phyloP scores from a whole-genome alignment of 106 monocot species.

The Platanthera zijinensis region DNA sequence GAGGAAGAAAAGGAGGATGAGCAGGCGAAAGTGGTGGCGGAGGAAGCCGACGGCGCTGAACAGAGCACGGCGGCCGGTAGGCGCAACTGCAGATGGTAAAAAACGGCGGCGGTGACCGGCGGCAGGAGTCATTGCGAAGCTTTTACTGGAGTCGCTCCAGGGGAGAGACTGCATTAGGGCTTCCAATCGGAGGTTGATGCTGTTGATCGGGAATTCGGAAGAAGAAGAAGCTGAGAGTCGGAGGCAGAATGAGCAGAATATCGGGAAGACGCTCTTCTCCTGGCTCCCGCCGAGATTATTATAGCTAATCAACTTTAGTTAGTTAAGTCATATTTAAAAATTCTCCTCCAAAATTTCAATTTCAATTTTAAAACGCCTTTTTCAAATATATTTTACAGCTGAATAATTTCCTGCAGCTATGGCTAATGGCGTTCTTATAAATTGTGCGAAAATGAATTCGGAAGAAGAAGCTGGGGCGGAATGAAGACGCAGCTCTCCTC shows the following conservation, averaged over 20 bases:
- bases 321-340: too few relatives aligned
- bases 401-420: too few relatives aligned
- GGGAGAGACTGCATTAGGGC: slow-evolving; percentile 2
- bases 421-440: too few relatives aligned
- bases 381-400: too few relatives aligned
- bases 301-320: too few relatives aligned
- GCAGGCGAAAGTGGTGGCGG: background rate
- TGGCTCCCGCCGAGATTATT: too few relatives aligned
- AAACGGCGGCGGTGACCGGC: background rate
- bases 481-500: too few relatives aligned
- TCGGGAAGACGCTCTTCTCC: background rate
- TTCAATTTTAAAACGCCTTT: too few relatives aligned
- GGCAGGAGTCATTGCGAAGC: background rate
- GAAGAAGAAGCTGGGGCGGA: too few relatives aligned
- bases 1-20: background rate
- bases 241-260: background rate
- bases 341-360: too few relatives aligned
- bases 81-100: too few relatives aligned
- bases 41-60: background rate
- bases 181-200: background rate
- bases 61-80: background rate
- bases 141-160: too few relatives aligned
- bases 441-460: background rate
- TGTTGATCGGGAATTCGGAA: background rate
- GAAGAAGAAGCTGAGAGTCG: background rate